A percentile compares a stretch with the other conserved stretches of the same genome.
phyloP scores from a whole-genome alignment of 352 stramenopile genomes.

The Phytophthora ramorum region DNA sequence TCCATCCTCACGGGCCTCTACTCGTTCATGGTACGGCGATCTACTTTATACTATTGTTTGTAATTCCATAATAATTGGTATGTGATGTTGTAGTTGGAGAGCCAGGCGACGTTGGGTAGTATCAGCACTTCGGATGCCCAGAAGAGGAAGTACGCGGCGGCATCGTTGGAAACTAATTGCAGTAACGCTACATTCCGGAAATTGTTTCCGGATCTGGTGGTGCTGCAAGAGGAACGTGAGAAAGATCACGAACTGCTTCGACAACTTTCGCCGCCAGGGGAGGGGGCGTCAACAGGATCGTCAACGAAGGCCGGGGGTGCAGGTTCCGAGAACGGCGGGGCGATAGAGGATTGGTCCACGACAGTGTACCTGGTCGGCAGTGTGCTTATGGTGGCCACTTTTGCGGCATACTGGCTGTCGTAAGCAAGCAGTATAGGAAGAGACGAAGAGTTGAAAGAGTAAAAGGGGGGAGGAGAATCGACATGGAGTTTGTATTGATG shows the following conservation, averaged over 20 bases:
- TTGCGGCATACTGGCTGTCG: constrained; percentile 59
- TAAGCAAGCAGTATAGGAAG: constrained; percentile 31
- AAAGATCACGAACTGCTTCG: constrained; percentile 51
- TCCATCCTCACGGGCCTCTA: constrained; percentile 96
- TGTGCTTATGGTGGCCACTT: constrained; percentile 46
- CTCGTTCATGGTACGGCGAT: constrained; percentile 91
- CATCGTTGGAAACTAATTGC: constrained; percentile 87
- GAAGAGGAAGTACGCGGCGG: constrained; percentile 85
- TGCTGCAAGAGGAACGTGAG: constrained; percentile 66
- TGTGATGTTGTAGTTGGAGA: constrained; percentile 57
- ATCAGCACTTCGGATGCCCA: constrained; percentile 85
- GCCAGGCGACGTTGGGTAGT: constrained; percentile 87
- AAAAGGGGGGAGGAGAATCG: constrained; percentile 17
- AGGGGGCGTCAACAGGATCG: constrained; percentile 15
- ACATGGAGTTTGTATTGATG: constrained; percentile 14
- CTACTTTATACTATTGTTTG: constrained; percentile 22
- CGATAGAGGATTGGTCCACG: constrained; percentile 50
- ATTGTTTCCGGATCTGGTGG: constrained; percentile 91
- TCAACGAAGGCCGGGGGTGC: constrained; percentile 23
- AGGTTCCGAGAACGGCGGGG: constrained; percentile 20
- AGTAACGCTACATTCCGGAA: constrained; percentile 81
- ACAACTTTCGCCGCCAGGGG: constrained; percentile 31
- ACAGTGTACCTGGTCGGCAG: constrained; percentile 48
- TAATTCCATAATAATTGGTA: constrained; percentile 6
- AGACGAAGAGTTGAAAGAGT: background rate